Evolutionary conservation across 352 stramenopile species (phyloP), one percentile per base, ranked within the genome.

Genomic region (Pythium insidiosum): DNA sequence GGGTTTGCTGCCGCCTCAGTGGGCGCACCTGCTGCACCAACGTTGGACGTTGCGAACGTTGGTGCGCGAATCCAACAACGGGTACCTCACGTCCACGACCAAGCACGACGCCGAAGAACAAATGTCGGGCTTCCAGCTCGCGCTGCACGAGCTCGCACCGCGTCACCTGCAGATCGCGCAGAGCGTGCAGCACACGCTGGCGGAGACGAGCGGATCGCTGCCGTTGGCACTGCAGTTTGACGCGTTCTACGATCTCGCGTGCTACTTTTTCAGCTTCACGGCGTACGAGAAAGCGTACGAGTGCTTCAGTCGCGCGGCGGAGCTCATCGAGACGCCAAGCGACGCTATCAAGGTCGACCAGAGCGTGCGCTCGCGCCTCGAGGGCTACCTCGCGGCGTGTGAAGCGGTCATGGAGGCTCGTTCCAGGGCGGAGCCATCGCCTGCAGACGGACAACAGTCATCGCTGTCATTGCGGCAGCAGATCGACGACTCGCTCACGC

Each of bases 181-280:
- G 51, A 81, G 65, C 28, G 61, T 87, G 42, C 62, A 85, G 44
- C 57, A 51, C 16, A 63, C 66, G 10, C 53, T 65, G 22, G 68
- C 75, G 18, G 69, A 82, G 28, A 54, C 75, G 28, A 30, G 29
- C 16, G 57, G 72, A 16, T 51, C 57, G 26, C 55, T 88, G 1
- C 29, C 61, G 7, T 28, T 47, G 12, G 65, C 75, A 39, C 60
- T 58, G 2, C 73, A 84, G 38, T 50, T 83, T 34, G 69, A 86
- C 10, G 73, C 75, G 9, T 84, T 72, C 51, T 75, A 68, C 42
- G 77, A 89, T 43, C 56, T 89, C 1, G 74, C 68, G 0, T 40
- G 76, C 22, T 89, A 87, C 30, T 89, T 82, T 43, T 89, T 89
- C 56, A 84, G 61, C 58, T 86, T 89, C 38, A 73, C 66, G 24